Percentiles rank a stretch among this genome's conserved stretches.
Evolutionary conservation across 345 rosid genomes (phyloP).

Genomic region (Mallotus nudiflorus): DNA sequence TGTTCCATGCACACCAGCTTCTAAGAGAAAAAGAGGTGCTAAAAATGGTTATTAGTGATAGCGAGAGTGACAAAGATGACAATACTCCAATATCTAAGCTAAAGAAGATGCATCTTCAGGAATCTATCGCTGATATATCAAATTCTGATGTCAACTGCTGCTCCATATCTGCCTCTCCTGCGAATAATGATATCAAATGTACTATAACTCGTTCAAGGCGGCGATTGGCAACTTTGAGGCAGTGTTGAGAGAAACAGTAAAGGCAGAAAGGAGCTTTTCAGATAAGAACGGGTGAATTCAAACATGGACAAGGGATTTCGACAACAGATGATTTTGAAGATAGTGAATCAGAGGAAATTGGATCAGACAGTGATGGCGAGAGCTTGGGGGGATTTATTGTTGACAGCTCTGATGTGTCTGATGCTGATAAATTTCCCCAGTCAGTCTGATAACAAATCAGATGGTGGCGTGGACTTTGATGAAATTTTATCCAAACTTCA

Average conservation of each 20-base stretch:
- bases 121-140: slow-evolving; percentile 9
- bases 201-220: slow-evolving; percentile 25
- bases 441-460: slow-evolving; percentile 32
- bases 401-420: slow-evolving; percentile 33
- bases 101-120: slow-evolving; percentile 36
- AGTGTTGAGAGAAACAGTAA: slow-evolving; percentile 27
- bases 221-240: slow-evolving; percentile 44
- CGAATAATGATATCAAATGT: slow-evolving; percentile 14
- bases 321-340: slow-evolving; percentile 37
- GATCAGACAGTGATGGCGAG: slow-evolving; percentile 44
- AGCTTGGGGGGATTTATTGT: slow-evolving; percentile 59
- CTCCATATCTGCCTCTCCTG: slow-evolving; percentile 6
- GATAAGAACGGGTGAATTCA: slow-evolving; percentile 18
- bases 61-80: slow-evolving; percentile 56
- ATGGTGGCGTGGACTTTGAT: slow-evolving; percentile 31
- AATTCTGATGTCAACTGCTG: slow-evolving; percentile 17
- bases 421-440: slow-evolving; percentile 3
- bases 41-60: slow-evolving; percentile 56
- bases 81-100: slow-evolving; percentile 44
- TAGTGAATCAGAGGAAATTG: slow-evolving; percentile 42
- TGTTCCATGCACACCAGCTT: slow-evolving; percentile 19
- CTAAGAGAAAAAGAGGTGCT: slow-evolving; percentile 55
- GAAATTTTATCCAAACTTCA: slow-evolving; percentile 43
- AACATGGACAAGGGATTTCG: slow-evolving; percentile 33
- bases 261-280: slow-evolving; percentile 15